Evolutionary conservation across 2,329 filamentous ascomycete genomes (phyloP).

Genomic region (Botrytis medusae): DNA sequence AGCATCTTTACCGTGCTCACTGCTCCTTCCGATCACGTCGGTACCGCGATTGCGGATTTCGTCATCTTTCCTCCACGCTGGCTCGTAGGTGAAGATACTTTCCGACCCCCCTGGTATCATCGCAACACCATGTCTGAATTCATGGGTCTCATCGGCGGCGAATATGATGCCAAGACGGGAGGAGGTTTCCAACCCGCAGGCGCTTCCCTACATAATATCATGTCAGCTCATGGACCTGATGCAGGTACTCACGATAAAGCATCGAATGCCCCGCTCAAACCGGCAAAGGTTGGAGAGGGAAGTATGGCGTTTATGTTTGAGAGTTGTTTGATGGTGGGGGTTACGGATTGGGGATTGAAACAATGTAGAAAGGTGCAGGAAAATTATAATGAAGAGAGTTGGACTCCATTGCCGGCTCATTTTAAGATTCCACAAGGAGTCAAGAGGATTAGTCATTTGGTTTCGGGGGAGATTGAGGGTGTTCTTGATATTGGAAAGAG

Average conservation of each 20-base stretch:
- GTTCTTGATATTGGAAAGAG: conserved; percentile 27
- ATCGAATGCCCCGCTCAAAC: conserved; percentile 52
- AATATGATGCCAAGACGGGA: conserved; percentile 58
- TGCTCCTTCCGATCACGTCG: conserved; percentile 53
- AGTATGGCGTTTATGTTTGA: conserved; percentile 68
- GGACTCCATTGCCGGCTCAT: conserved; percentile 54
- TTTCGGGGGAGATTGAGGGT: conserved; percentile 24
- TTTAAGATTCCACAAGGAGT: conserved; percentile 41
- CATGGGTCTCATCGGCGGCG: conserved; percentile 62
- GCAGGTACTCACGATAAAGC: conserved; percentile 55
- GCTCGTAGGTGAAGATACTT: conserved; percentile 61
- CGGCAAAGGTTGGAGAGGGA: conserved; percentile 56
- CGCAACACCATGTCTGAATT: conserved; percentile 66
- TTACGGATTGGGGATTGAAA: conserved; percentile 71
- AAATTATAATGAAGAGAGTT: conserved; percentile 68
- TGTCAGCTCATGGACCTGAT: conserved; percentile 62
- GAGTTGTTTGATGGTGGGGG: conserved; percentile 66
- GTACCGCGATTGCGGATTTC: conserved; percentile 62
- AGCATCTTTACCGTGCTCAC: conserved; percentile 71
- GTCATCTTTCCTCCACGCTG: conserved; percentile 65
- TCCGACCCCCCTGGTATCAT: conserved; percentile 63
- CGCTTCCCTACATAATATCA: conserved; percentile 62
- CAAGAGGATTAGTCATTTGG: conserved; percentile 34
- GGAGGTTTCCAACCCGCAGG: conserved; percentile 61
- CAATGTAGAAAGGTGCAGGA: conserved; percentile 67